Base-by-base conservation (phyloP, 306 rosid genomes). In the Prunus persica region DNA sequence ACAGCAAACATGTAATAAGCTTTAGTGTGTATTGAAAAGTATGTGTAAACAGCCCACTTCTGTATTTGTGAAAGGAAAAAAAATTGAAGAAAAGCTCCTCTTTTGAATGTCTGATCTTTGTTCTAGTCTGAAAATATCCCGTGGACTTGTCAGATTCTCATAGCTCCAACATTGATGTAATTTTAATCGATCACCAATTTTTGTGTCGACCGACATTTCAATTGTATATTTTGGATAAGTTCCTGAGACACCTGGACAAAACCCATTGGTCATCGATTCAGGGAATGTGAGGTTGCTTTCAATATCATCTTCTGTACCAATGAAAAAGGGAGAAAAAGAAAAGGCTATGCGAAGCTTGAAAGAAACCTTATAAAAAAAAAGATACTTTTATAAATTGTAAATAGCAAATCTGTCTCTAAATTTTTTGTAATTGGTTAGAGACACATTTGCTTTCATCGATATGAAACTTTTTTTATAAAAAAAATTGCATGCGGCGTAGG, bases 1-100 rank as follows among this genome's bases (percentile, higher is more conserved):
- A 91, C 97, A 52, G 86, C 88, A 82, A 92, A 88, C 82, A 87
- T 95, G 89, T 95, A 86, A 88, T 65, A 45, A 49, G 51, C 62
- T 49, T 61, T 72, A 55, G 54, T 75, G 52, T 82, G 74, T 73
- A 74, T 67, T 47, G 72, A 70, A 22, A 79, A 61, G 65, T 75
- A 57, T 84, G 76, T 71, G 82, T 84, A 69, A 69, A 56, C 73
- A 34, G 45, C 47, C 69, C 72, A 68, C 79, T 79, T 66, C 71
- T 54, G 69, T 71, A 64, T 76, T 51, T 76, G 72, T 9, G 15
- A 25, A 38, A 58, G 62, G 62, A 79, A 72, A 30, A 41, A n/a
- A 13, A 12, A 60, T 1, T 15, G 61, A 22, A 52, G 28, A 45
- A 32, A 30, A 67, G 54, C 28, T 70, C 78, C 58, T 65, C 34